Conservation (phyloP, 1,284 basidiomycete genomes). For the Bjerkandera adusta region DNA sequence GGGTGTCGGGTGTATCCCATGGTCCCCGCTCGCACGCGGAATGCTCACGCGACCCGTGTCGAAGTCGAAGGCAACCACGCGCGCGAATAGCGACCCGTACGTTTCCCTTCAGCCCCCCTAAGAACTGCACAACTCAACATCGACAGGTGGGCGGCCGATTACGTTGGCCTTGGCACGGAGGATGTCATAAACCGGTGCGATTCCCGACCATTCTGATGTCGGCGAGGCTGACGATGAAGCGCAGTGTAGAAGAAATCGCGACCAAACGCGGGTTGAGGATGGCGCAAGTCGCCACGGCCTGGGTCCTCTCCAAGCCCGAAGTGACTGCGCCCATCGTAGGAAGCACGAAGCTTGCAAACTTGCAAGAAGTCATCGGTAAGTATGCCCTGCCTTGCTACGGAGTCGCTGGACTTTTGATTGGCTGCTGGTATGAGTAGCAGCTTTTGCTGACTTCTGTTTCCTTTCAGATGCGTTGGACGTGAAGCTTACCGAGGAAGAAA, state of each 20-base stretch:
- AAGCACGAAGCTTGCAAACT: constrained; percentile 27
- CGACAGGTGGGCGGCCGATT: constrained; percentile 13
- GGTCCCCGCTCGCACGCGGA: constrained; percentile 48
- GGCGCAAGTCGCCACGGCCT: constrained; percentile 7
- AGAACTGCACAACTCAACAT: not conserved
- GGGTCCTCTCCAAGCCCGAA: constrained; percentile 1
- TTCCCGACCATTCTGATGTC: not conserved
- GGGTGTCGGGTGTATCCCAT: constrained; percentile 39
- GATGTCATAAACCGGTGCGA: constrained; percentile 34
- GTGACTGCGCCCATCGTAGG: constrained; percentile 34
- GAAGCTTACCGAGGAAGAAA: constrained; percentile 40
- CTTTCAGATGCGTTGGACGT: constrained; percentile 29
- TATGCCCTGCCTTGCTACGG: constrained; percentile 11
- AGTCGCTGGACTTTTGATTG: too few species aligned
- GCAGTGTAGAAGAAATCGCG: constrained; percentile 36
- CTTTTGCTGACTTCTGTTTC: too few species aligned
- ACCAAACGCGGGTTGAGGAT: constrained; percentile 21
- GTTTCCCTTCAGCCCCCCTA: not conserved
- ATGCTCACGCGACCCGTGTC: constrained; percentile 38
- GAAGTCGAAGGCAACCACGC: constrained; percentile 24
- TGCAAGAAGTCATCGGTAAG: constrained; percentile 31
- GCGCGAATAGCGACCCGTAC: constrained; percentile 34
- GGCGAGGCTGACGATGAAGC: not conserved
- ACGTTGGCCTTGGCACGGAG: constrained; percentile 25
- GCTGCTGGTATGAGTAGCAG: too few species aligned